Conservation (phyloP, 495 filamentous ascomycete genomes). For the Eremomyces bilateralis region DNA sequence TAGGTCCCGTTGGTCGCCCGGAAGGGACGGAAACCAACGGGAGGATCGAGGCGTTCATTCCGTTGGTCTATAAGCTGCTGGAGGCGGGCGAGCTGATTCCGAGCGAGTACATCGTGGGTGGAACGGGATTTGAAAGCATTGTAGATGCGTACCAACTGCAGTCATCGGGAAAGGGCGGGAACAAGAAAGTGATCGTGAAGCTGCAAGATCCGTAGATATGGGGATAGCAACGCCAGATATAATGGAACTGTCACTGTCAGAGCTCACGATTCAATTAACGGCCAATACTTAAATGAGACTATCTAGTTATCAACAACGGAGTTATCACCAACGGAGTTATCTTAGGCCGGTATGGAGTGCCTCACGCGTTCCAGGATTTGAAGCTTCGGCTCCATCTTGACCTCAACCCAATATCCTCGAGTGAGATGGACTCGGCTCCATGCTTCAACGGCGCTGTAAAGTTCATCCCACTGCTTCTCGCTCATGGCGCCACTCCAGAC, state of each 20-base stretch:
- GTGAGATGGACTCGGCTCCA: constrained; percentile 6
- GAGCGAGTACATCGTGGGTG: constrained; percentile 2
- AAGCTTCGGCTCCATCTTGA: constrained; percentile 36
- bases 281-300: too few species aligned
- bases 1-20: constrained; percentile 7
- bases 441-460: too few species aligned
- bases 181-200: constrained; percentile 5
- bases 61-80: constrained; percentile 4
- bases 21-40: constrained; percentile 4
- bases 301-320: too few species aligned
- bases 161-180: constrained; percentile 4
- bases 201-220: too few species aligned
- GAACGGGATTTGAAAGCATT: constrained; percentile 5
- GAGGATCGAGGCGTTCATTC: constrained; percentile 3
- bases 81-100: constrained; percentile 4
- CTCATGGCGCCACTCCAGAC: too few species aligned
- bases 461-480: too few species aligned
- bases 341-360: too few species aligned
- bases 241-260: too few species aligned
- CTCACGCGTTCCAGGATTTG: constrained; percentile 7
- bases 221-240: too few species aligned
- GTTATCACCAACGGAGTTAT: too few species aligned
- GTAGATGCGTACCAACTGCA: constrained; percentile 3
- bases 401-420: constrained; percentile 23
- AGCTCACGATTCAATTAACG: too few species aligned